These are phyloP conservation scores for Mrakia hoshinonis DNA, from an alignment of 768 basidiomycete genomes.

Conservation along the genomic window DNA sequence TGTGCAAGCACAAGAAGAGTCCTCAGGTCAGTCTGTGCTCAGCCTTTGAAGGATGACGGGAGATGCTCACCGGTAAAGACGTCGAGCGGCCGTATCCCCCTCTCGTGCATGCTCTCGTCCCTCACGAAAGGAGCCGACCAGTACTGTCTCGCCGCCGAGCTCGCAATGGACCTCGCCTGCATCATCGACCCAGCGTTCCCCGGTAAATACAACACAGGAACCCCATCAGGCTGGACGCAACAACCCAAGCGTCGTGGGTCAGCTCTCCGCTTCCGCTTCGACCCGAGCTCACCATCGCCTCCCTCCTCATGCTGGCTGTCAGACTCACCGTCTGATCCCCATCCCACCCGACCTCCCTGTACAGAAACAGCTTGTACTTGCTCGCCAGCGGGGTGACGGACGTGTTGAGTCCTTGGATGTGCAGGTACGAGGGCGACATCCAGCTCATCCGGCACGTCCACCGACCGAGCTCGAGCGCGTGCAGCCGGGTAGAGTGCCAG, in stretches of 20 bases:
- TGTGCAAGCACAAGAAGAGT: constrained; percentile 34
- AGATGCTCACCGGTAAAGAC: constrained; percentile 65
- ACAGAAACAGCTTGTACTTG: constrained; percentile 80
- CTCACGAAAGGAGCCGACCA: constrained; percentile 52
- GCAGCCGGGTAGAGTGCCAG: not conserved
- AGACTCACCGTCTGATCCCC: constrained; percentile 48
- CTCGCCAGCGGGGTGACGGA: constrained; percentile 62
- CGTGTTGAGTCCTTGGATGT: constrained; percentile 57
- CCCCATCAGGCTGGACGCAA: constrained; percentile 45
- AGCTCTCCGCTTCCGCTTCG: no score
- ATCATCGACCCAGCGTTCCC: constrained; percentile 93
- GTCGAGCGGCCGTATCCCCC: constrained; percentile 56
- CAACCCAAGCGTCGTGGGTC: no score
- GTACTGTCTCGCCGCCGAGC: constrained; percentile 75
- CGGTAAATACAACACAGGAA: constrained; percentile 91
- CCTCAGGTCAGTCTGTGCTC: not conserved
- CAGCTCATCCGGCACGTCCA: constrained; percentile 76
- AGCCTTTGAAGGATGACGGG: not conserved
- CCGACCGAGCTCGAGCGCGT: constrained; percentile 1
- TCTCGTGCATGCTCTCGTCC: constrained; percentile 50
- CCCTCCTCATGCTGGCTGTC: no score
- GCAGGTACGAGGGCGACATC: constrained; percentile 85
- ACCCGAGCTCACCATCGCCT: not conserved
- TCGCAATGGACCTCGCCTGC: constrained; percentile 90
- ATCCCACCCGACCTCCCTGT: constrained; percentile 84